Base-by-base conservation (phyloP, 805 yeast species). In the Ogataea salicorniae region DNA sequence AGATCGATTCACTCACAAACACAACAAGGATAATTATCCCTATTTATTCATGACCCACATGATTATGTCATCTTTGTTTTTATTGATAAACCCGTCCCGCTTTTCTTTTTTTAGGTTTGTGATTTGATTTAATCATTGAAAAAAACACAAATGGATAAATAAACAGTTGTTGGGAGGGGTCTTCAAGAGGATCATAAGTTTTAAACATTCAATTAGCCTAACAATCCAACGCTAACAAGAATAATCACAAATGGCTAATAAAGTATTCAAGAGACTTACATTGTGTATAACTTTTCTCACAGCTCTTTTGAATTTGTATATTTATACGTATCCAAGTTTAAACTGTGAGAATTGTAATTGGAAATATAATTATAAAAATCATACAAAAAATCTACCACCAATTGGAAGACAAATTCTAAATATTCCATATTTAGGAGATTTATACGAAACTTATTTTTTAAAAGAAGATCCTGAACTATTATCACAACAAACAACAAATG, bases 271-370 rank as follows among this genome's bases (percentile, higher is more conserved):
- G 14, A n/a, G n/a, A 2, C 13, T 54, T 18, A 54, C 66, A 2
- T 48, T 64, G 55, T 17, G 56, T n/a, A 59, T 69, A 34, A 66
- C 77, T 2, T 41, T 54, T 4, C 45, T 70, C 1, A 73, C 90
- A 0, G 39, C 76, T 0, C 38, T 71, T 1, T 65, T 83, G 42
- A 87, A 88, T 57, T 43, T 76, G 1, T 86, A 85, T 62, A 78
- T 87, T 8, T 85, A 81, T 68, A 80, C 88, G 29, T 90, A 87
- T 61, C 95, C 95, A 1, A 83, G 87, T 36, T 51, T 84, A 15
- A 63, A 72, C 45, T 63, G 81, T 1, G 62, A 61, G 13, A 63
- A 69, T 34, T 87, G 95, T 57, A 76, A 81, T 34, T 87, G 95
- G 95, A 47, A 54, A n/a, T 48, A 60, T 47, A 52, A 54, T 15